Conservation (phyloP, 2,329 filamentous ascomycete species). For the Helotiales sp. region DNA sequence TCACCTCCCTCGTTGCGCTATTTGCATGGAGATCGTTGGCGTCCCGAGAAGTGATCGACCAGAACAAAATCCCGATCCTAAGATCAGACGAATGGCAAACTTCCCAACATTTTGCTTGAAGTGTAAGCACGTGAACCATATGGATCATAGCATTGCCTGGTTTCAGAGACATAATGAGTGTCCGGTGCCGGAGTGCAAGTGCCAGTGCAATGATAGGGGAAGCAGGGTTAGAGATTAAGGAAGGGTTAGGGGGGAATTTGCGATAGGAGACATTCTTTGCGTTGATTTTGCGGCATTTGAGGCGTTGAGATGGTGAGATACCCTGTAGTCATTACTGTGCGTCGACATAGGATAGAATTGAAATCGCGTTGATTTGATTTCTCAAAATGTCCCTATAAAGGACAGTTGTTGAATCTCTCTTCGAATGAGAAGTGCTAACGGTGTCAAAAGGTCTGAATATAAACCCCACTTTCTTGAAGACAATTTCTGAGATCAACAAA, state of each 20-base stretch:
- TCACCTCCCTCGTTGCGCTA: conserved; percentile 65
- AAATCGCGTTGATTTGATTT: too few relatives aligned
- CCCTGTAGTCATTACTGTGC: too few relatives aligned
- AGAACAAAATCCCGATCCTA: conserved; percentile 49
- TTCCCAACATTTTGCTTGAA: conserved; percentile 70
- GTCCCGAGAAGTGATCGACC: conserved; percentile 60
- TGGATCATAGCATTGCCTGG: conserved; percentile 68
- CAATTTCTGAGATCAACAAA: too few relatives aligned
- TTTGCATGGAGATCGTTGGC: conserved; percentile 67
- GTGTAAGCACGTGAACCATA: conserved; percentile 67
- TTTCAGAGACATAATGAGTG: conserved; percentile 65
- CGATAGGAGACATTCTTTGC: too few relatives aligned
- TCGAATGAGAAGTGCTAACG: too few relatives aligned
- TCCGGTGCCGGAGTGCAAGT: conserved; percentile 68
- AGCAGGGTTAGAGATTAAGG: not conserved
- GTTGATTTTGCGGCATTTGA: not conserved
- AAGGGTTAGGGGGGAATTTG: too few relatives aligned
- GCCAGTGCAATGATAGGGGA: conserved; percentile 47
- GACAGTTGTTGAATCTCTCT: too few relatives aligned
- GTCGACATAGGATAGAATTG: too few relatives aligned
- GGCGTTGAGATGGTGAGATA: not conserved
- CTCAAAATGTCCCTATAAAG: too few relatives aligned
- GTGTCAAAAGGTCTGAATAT: too few relatives aligned
- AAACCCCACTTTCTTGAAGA: not conserved
- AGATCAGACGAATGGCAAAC: conserved; percentile 48